Evolutionary conservation across 2,329 filamentous ascomycete genomes (phyloP).

Genomic region (Daldinia sp.): DNA sequence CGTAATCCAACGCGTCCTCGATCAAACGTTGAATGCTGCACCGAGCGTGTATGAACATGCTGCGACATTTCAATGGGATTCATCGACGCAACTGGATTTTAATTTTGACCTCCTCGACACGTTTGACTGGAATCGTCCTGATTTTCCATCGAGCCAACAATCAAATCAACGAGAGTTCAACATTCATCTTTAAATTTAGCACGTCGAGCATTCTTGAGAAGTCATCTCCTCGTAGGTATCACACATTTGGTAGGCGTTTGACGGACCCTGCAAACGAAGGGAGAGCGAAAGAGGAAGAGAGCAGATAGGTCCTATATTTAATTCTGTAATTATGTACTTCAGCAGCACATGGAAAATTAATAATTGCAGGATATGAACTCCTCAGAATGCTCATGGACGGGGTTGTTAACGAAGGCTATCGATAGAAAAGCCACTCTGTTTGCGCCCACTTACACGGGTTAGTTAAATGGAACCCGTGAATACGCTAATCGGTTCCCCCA

Average conservation of each 20-base stretch:
- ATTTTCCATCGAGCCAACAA: slow-evolving; percentile 37
- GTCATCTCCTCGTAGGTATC: no score
- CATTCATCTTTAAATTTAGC: not conserved
- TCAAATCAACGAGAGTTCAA: slow-evolving; percentile 24
- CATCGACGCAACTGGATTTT: slow-evolving; percentile 49
- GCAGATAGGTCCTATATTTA: no score
- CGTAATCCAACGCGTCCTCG: slow-evolving; percentile 60
- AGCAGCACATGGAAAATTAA: no score
- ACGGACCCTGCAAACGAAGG: no score
- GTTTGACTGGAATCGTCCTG: slow-evolving; percentile 55
- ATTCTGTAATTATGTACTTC: no score
- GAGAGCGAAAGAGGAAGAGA: no score
- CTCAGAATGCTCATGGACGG: no score
- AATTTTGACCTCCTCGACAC: slow-evolving; percentile 60
- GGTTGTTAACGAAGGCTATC: not conserved
- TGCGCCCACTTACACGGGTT: not conserved
- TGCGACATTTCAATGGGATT: slow-evolving; percentile 49
- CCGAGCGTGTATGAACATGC: slow-evolving; percentile 32
- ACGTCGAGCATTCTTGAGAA: no score
- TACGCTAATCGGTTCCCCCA: no score
- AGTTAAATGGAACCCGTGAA: not conserved
- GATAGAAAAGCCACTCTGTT: not conserved
- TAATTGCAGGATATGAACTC: no score
- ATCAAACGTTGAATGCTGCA: slow-evolving; percentile 56
- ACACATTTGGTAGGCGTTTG: no score